Evolutionary conservation across 495 filamentous ascomycete genomes (phyloP).

Genomic region (Barbatosphaeria neglecta): DNA sequence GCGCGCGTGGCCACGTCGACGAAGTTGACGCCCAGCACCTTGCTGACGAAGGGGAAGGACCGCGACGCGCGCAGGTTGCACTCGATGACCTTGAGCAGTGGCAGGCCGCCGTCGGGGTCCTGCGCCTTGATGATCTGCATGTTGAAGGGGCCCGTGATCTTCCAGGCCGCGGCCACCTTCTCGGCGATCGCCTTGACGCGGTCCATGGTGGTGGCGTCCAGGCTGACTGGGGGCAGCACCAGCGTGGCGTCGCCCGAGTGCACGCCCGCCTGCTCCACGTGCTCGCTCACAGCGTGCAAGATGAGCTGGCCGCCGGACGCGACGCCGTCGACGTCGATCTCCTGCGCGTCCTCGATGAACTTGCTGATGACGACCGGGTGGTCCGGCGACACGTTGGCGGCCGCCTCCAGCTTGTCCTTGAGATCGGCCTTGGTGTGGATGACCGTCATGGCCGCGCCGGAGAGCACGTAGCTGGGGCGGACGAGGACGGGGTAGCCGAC

Average conservation of each 20-base stretch:
- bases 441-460: slow-evolving; percentile 98
- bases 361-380: slow-evolving; percentile 99
- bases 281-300: slow-evolving; percentile 89
- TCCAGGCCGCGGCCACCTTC: slow-evolving; percentile 96
- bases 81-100: slow-evolving; percentile 87
- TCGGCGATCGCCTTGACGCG: slow-evolving; percentile 88
- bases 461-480: slow-evolving; percentile 93
- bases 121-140: slow-evolving; percentile 98
- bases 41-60: slow-evolving; percentile 95
- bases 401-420: slow-evolving; percentile 81
- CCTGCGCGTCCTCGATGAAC: slow-evolving; percentile 94
- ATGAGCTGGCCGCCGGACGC: slow-evolving; percentile 78
- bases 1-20: slow-evolving; percentile 93
- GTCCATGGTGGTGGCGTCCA: slow-evolving; percentile 63
- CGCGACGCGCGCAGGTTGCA: slow-evolving; percentile 96
- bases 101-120: slow-evolving; percentile 55
- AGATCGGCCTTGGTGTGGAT: slow-evolving; percentile 86
- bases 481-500: slow-evolving; percentile 92
- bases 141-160: slow-evolving; percentile 95
- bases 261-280: slow-evolving; percentile 94
- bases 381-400: slow-evolving; percentile 83
- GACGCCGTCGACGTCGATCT: slow-evolving; percentile 96
- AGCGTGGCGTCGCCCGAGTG: slow-evolving; percentile 97
- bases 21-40: slow-evolving; percentile 95
- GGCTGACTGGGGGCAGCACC: slow-evolving; percentile 74